Evolutionary conservation across 805 yeast genomes (phyloP).

Genomic region (Wickerhamomyces sydowiorum): DNA sequence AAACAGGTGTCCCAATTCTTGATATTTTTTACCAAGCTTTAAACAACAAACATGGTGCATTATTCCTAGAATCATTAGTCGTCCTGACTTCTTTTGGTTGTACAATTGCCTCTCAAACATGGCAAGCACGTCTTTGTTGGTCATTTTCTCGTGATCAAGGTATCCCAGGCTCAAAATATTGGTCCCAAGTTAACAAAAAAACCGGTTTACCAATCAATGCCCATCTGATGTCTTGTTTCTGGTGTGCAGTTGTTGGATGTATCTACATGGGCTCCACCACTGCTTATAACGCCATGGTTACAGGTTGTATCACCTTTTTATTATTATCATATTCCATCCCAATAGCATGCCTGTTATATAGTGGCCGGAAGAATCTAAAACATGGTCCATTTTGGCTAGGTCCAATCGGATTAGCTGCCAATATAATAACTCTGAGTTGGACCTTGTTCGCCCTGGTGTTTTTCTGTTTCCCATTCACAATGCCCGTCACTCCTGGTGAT

Average conservation of each 20-base stretch:
- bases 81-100: slow-evolving; percentile 52
- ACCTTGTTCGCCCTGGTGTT: slow-evolving; percentile 52
- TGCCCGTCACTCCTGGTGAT: slow-evolving; percentile 54
- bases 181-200: slow-evolving; percentile 40
- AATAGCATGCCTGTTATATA: slow-evolving; percentile 37
- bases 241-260: slow-evolving; percentile 52
- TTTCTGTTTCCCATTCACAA: slow-evolving; percentile 56
- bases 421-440: slow-evolving; percentile 50
- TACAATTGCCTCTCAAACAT: slow-evolving; percentile 55
- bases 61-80: slow-evolving; percentile 42
- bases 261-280: slow-evolving; percentile 61
- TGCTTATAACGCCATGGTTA: slow-evolving; percentile 61
- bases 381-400: slow-evolving; percentile 71
- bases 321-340: slow-evolving; percentile 56
- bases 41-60: slow-evolving; percentile 46
- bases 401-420: slow-evolving; percentile 43
- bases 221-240: slow-evolving; percentile 45
- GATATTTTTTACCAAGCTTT: slow-evolving; percentile 59
- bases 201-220: slow-evolving; percentile 57
- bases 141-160: slow-evolving; percentile 65
- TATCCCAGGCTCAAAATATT: slow-evolving; percentile 45
- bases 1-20: slow-evolving; percentile 55
- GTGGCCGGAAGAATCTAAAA: slow-evolving; percentile 44
- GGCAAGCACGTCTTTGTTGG: slow-evolving; percentile 67
- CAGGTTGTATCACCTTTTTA: slow-evolving; percentile 55